Evolutionary conservation across 495 filamentous ascomycete species (phyloP).

Genomic region (Ascobolus immersus): DNA sequence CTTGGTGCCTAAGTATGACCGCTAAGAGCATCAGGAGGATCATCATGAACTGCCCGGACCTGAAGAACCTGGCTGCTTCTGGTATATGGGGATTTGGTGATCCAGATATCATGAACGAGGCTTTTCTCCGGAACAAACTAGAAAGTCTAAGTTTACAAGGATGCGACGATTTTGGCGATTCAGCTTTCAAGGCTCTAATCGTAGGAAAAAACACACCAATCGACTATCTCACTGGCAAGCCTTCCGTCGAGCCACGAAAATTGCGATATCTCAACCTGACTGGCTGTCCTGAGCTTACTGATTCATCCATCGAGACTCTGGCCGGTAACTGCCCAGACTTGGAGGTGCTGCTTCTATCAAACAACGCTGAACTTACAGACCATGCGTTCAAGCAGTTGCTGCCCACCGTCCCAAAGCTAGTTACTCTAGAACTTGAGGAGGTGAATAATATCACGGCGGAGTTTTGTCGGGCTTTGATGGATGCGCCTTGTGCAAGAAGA

Average conservation of each 20-base stretch:
- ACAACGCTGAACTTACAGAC: constrained; percentile 46
- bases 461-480: constrained; percentile 43
- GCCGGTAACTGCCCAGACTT: constrained; percentile 52
- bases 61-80: constrained; percentile 59
- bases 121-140: constrained; percentile 58
- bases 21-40: constrained; percentile 55
- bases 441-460: constrained; percentile 49
- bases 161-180: constrained; percentile 50
- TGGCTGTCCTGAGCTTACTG: constrained; percentile 47
- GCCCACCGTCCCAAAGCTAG: constrained; percentile 44
- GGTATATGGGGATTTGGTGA: constrained; percentile 61
- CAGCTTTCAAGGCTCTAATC: constrained; percentile 41
- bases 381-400: constrained; percentile 44
- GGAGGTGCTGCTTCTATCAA: constrained; percentile 54
- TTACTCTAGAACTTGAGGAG: constrained; percentile 77
- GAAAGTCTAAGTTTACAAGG: constrained; percentile 53
- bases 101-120: constrained; percentile 34
- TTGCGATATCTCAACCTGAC: constrained; percentile 68
- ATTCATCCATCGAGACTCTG: constrained; percentile 37
- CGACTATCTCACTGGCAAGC: constrained; percentile 46
- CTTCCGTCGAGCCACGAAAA: constrained; percentile 50
- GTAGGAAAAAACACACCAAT: constrained; percentile 47
- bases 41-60: constrained; percentile 39
- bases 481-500: constrained; percentile 37
- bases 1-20: constrained; percentile 70